Base-by-base conservation (phyloP, 108 stramenopile genomes). In the Nitzschia sp. region DNA sequence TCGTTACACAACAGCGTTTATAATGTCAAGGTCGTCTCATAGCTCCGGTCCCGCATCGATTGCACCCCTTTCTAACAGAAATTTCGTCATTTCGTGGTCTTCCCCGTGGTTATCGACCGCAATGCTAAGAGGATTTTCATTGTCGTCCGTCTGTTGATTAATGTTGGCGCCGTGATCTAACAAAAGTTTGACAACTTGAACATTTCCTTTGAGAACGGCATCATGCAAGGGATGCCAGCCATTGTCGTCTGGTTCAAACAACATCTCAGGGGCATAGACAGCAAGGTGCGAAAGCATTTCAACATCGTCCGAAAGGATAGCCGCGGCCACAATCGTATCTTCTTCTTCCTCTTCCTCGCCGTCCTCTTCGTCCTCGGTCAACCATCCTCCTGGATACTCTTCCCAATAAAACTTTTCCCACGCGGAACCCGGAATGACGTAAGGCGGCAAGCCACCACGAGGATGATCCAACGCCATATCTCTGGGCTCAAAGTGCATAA, bases 401-500 rank as follows among this genome's bases (percentile, higher is more conserved):
- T 24, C 18, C 47, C 66, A 60, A 70, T 77, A 86, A 9, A 49
- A 28, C 1, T 29, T 26, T 28, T 72, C 85, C 62, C 77, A 77
- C 31, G 60, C 57, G 3, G 75, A 76, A 1, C 85, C 85, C 8
- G 66, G 75, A 18, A 79, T 11, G 46, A 85, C 69, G 72, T 85
- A 85, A 23, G 67, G 69, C 0, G 85, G 85, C 2, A 82, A 35
- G n/a, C 55, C 74, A 18, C 69, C 48, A 45, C 70, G 33, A 23
- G 36, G 18, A 15, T 31, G 21, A 26, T 77, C 80, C 9, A 29
- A 9, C 3, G 70, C 57, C 26, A 48, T 30, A 64, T 63, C 62
- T 2, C 75, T 58, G 19, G 87, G 87, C 74, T 85, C 87, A 72
- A 86, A 92, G 71, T 88, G 85, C 3, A 88, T 54, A 67, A 87